phyloP scores from a whole-genome alignment of 2,329 filamentous ascomycete species.

The Aspergillus eucalypticola region DNA sequence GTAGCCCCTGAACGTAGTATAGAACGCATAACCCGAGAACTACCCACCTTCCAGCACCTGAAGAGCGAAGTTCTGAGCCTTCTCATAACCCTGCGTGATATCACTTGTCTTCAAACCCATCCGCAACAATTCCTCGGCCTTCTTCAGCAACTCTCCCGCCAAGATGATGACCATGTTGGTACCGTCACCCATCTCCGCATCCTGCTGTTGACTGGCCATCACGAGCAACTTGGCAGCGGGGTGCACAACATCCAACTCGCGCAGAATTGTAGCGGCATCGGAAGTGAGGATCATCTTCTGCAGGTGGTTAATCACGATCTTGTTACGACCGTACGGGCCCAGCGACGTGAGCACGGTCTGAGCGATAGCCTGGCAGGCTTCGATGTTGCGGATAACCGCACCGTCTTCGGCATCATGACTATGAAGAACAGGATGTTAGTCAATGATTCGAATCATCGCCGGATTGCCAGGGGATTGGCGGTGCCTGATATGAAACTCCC shows the following conservation, averaged over 20 bases:
- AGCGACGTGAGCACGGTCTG: constrained; percentile 96
- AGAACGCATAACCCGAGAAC: not conserved
- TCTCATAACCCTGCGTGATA: constrained; percentile 93
- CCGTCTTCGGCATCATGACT: constrained; percentile 99
- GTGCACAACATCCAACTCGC: constrained; percentile 97
- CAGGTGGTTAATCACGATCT: constrained; percentile 99
- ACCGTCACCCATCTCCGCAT: constrained; percentile 97
- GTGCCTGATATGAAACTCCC: not conserved
- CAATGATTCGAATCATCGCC: not conserved
- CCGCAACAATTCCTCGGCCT: constrained; percentile 92
- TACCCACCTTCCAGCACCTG: constrained; percentile 72
- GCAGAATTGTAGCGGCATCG: constrained; percentile 93
- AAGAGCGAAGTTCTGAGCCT: constrained; percentile 84
- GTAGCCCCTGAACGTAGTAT: constrained; percentile 12
- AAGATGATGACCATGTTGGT: constrained; percentile 97
- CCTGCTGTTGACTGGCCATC: constrained; percentile 98
- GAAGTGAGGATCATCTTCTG: constrained; percentile 99
- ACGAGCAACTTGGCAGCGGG: constrained; percentile 96
- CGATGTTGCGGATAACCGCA: constrained; percentile 96
- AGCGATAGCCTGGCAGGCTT: constrained; percentile 93
- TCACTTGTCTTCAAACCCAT: constrained; percentile 99
- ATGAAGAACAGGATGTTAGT: constrained; percentile 24
- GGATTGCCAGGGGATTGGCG: not conserved
- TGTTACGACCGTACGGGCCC: constrained; percentile 96
- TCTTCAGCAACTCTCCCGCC: constrained; percentile 91